Evolutionary conservation across 179 eudicot species (phyloP), one percentile per base, ranked within the genome.

Genomic region (Actinidia arguta): DNA sequence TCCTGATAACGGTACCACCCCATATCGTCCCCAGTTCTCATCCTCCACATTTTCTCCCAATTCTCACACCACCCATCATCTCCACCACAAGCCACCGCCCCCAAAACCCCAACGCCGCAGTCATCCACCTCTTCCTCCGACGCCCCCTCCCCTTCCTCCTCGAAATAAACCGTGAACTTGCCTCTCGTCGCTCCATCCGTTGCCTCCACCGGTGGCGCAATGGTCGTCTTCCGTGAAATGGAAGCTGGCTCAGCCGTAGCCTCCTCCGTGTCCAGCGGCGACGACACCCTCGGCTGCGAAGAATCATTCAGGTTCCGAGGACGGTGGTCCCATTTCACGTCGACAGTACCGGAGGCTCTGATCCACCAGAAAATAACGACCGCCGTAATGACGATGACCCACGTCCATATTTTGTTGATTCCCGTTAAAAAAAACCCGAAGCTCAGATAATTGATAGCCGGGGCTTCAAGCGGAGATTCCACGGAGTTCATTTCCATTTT

Each of bases 1-100:
- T 95, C 94, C 86, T 92, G 98, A 73, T 79, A 87, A 36, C 82
- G 73, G 80, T 95, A 91, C 95, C 94, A 92, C 42, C 92, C 92
- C 82, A 91, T 77, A 6, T 88, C 95, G 18, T 22, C 52, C 55
- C 82, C 89, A 73, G 66, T 85, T 63, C 92, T 88, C 88, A 83
- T 78, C 88, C 81, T 85, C 80, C 84, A 68, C 84, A 48, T 73
- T 51, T 54, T 67, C 74, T 81, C 86, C 86, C 90, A 76, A 39
- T 36, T 76, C 10, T 78, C 82, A 9, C 81, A 46, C 81, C 56
- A 51, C 44, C 73, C 50, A 42, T 54, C 22, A 1, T 31, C 25
- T 36, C 78, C 73, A 4, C 58, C 73, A 13, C 31, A 50, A 14
- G 20, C 82, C 77, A 81, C 85, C 52, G 77, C 82, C 61, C 42